Evolutionary conservation across 441 rosid species (phyloP).

Genomic region (Arabidopsis hybrid): DNA sequence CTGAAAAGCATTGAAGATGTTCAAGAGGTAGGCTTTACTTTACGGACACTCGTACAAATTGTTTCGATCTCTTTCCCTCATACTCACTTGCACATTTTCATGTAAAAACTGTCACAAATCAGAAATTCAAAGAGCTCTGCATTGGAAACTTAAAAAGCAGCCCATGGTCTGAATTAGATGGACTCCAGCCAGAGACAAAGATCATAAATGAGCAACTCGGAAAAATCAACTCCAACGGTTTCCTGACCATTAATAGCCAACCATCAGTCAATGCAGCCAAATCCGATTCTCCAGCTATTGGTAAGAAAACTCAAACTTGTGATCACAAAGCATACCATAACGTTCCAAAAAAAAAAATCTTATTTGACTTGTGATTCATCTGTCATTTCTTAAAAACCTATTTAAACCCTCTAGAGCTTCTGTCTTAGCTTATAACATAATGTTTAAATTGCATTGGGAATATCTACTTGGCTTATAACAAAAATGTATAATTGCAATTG

Average conservation of each 20-base stretch:
- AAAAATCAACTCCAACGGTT: conserved; percentile 84
- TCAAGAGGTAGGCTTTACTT: conserved; percentile 61
- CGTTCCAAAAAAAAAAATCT: not conserved
- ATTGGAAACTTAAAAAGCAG: conserved; percentile 83
- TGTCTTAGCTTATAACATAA: not conserved
- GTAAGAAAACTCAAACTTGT: conserved; percentile 48
- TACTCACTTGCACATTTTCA: conserved; percentile 6
- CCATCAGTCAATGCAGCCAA: conserved; percentile 87
- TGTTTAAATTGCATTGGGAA: not conserved
- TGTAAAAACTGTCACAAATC: conserved; percentile 40
- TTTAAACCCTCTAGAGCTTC: not conserved
- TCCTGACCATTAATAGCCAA: conserved; percentile 97
- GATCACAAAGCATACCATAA: not conserved
- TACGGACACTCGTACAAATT: not conserved
- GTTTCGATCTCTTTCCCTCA: not conserved
- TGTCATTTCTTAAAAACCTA: not conserved
- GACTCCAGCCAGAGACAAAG: conserved; percentile 92
- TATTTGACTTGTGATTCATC: not conserved
- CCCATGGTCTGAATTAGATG: conserved; percentile 96
- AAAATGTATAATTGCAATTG: not conserved
- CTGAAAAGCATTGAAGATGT: conserved; percentile 78
- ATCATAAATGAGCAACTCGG: conserved; percentile 86
- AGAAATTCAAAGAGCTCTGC: conserved; percentile 86
- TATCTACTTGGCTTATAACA: conserved; percentile 7
- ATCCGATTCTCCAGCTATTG: conserved; percentile 81